Conservation (phyloP, 768 basidiomycete species). For the Cyclocybe cylindracea region DNA sequence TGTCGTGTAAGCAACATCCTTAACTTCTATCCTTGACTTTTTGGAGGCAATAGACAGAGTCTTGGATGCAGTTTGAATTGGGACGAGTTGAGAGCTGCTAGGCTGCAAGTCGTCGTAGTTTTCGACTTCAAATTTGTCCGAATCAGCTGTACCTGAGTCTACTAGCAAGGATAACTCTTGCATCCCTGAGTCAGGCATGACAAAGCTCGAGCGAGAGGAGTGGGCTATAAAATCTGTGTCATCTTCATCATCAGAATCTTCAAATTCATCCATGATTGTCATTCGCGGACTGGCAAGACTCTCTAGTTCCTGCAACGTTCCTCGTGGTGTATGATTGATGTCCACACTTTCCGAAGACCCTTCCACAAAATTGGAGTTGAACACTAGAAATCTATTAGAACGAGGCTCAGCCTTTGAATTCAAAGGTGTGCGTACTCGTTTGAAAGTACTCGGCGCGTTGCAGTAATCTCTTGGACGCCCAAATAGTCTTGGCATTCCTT, state of each 20-base stretch:
- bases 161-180: conserved; percentile 8
- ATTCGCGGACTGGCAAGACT: conserved; percentile 26
- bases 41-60: conserved; percentile 3
- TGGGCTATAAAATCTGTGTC: conserved; percentile 20
- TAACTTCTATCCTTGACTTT: conserved; percentile 41
- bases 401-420: neutral
- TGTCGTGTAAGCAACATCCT: conserved; percentile 48
- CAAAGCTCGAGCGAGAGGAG: neutral
- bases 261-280: conserved; percentile 44
- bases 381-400: conserved; percentile 49
- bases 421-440: conserved; percentile 47
- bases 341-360: conserved; percentile 33
- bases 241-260: conserved; percentile 51
- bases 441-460: conserved; percentile 77
- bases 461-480: conserved; percentile 68
- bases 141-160: conserved; percentile 14
- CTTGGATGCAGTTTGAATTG: neutral
- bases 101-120: neutral
- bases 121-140: conserved; percentile 17
- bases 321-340: conserved; percentile 23
- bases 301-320: conserved; percentile 15
- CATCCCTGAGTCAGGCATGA: neutral
- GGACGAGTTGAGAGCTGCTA: neutral
- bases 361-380: conserved; percentile 70
- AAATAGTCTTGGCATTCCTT: conserved; percentile 50